These are phyloP conservation scores for Tulasnella sp. DNA, from an alignment of 768 basidiomycete species.

Conservation along the genomic window DNA sequence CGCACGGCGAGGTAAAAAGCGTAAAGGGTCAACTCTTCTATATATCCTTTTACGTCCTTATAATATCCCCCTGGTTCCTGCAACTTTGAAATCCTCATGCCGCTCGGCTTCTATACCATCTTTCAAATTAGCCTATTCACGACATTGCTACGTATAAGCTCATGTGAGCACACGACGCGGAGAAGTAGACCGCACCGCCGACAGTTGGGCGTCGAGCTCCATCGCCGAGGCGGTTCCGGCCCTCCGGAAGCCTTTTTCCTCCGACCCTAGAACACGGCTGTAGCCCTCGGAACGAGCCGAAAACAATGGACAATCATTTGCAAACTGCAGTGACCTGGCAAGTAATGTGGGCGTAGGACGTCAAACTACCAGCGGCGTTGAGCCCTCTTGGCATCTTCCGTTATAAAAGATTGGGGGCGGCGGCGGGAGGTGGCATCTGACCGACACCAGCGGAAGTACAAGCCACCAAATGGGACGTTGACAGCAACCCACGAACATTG, in stretches of 20 bases:
- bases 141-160: background rate
- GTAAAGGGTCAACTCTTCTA: background rate
- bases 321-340: too few relatives aligned
- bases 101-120: background rate
- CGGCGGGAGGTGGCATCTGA: too few relatives aligned
- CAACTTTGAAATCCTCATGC: background rate
- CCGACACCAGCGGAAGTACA: too few relatives aligned
- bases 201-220: background rate
- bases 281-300: background rate
- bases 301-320: background rate
- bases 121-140: too few relatives aligned
- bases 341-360: background rate
- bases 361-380: background rate
- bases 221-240: too few relatives aligned
- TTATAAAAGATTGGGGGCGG: too few relatives aligned
- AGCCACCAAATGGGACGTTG: too few relatives aligned
- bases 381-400: background rate
- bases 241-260: constrained; percentile 5
- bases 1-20: background rate
- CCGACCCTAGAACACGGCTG: background rate
- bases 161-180: background rate
- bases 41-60: constrained; percentile 5
- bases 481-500: too few relatives aligned
- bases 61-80: background rate
- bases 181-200: background rate